phyloP scores from a whole-genome alignment of 306 rosid genomes.

The Prosopis cineraria region DNA sequence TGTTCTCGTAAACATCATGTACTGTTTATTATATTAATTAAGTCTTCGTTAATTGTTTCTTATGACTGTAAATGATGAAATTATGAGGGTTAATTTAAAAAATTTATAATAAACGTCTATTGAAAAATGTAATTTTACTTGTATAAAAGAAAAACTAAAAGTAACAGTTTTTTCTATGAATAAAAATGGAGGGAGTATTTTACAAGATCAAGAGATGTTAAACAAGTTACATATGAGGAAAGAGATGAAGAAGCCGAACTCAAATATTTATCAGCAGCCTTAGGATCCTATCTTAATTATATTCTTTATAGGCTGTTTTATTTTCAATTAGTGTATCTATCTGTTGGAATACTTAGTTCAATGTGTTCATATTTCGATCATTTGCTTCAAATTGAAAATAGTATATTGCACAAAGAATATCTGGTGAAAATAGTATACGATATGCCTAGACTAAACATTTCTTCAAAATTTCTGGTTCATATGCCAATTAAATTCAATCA shows the following conservation, averaged over 20 bases:
- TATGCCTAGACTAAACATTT: neutral
- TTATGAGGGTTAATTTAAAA: too few species aligned
- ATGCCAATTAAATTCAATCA: neutral
- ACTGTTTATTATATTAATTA: too few species aligned
- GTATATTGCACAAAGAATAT: neutral
- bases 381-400: neutral
- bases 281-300: neutral
- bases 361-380: neutral
- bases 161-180: too few species aligned
- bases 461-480: neutral
- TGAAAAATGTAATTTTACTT: too few species aligned
- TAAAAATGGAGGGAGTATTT: too few species aligned
- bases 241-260: neutral
- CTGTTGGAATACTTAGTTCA: neutral
- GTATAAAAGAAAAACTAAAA: too few species aligned
- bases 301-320: neutral
- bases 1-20: too few species aligned
- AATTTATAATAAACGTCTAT: too few species aligned
- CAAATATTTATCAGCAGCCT: neutral
- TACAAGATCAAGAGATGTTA: neutral
- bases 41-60: too few species aligned
- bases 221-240: neutral
- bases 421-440: neutral
- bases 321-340: too few species aligned
- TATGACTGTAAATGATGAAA: too few species aligned